phyloP scores from a whole-genome alignment of 495 filamentous ascomycete species.

The Aspergillus hancockii region DNA sequence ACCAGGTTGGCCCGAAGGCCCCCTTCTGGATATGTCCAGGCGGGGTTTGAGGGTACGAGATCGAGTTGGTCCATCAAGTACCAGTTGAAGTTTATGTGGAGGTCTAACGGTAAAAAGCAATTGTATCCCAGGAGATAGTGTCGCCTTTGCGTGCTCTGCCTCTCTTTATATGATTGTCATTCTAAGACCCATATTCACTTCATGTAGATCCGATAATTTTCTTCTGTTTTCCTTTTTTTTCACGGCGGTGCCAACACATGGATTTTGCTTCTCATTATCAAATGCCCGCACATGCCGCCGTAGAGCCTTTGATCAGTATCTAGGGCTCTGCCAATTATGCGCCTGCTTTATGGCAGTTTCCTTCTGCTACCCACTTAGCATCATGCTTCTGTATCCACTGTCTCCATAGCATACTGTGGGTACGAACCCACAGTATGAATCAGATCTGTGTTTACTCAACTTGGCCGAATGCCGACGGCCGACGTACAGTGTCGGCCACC shows the following conservation, averaged over 20 bases:
- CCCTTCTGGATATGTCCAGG: conserved; percentile 58
- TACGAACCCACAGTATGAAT: not conserved
- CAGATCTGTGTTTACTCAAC: not conserved
- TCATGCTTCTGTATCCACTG: not conserved
- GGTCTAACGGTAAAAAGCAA: not conserved
- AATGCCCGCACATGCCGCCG: not conserved
- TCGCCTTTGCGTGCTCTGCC: not conserved
- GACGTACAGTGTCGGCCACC: not conserved
- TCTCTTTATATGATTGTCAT: not conserved
- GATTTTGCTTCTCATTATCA: not conserved
- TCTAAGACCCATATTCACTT: not conserved
- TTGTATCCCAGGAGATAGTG: not conserved
- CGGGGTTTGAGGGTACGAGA: conserved; percentile 37
- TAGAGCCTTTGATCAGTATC: not conserved
- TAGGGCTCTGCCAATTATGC: not conserved
- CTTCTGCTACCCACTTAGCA: not conserved
- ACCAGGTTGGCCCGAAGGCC: conserved; percentile 67
- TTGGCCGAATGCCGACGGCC: conserved; percentile 5
- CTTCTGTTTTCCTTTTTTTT: too few species aligned
- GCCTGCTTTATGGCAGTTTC: not conserved
- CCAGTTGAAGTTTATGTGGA: not conserved
- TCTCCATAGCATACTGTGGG: not conserved
- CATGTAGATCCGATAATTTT: too few species aligned
- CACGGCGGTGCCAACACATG: not conserved
- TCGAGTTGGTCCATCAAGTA: conserved; percentile 27